phyloP scores from a whole-genome alignment of 2,329 filamentous ascomycete species.

The Aspergillus tamarii region DNA sequence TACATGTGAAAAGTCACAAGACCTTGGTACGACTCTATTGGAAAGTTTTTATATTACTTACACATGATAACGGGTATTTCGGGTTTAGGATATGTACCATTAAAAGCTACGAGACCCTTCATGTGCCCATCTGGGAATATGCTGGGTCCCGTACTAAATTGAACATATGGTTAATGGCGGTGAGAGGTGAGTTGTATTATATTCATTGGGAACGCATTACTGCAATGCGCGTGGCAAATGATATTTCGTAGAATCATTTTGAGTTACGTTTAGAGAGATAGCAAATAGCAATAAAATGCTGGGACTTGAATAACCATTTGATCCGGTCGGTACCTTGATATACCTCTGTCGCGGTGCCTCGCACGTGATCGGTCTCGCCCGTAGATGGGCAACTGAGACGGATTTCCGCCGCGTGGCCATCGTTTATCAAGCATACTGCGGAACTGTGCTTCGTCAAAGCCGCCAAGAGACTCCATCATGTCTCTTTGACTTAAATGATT shows the following conservation, averaged over 20 bases:
- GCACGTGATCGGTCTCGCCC: slow-evolving; percentile 21
- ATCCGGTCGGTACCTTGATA: neutral
- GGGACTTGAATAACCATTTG: neutral
- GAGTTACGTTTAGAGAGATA: neutral
- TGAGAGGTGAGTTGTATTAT: neutral
- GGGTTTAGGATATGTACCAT: neutral
- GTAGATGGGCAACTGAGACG: slow-evolving; percentile 9
- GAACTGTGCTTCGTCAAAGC: slow-evolving; percentile 11
- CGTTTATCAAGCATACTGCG: slow-evolving; percentile 15
- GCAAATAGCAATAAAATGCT: neutral
- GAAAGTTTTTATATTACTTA: neutral
- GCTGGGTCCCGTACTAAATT: neutral
- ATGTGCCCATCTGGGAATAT: too few relatives aligned
- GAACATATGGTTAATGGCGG: neutral
- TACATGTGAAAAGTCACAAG: neutral
- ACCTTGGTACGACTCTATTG: neutral
- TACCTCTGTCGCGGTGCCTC: neutral
- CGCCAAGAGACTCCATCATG: slow-evolving; percentile 13
- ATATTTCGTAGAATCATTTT: neutral
- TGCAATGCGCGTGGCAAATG: neutral
- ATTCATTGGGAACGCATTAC: neutral
- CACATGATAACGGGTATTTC: neutral
- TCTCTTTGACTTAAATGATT: slow-evolving; percentile 13
- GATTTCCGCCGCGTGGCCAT: slow-evolving; percentile 7
- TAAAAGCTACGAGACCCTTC: neutral